Conservation (phyloP, 441 rosid species). For the Aquilaria agallochum region DNA sequence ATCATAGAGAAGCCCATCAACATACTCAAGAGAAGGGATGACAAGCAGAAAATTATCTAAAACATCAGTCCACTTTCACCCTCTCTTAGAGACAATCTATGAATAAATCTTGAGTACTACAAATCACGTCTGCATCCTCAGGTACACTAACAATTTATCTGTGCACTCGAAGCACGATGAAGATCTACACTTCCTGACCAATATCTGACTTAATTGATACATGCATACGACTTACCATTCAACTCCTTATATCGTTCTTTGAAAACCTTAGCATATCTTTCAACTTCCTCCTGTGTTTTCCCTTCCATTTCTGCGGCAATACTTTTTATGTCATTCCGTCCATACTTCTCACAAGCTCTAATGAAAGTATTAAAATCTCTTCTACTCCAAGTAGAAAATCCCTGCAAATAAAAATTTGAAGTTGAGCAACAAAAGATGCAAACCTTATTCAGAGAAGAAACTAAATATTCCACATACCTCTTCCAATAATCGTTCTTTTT, state of each 20-base stretch:
- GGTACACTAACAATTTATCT: too few relatives aligned
- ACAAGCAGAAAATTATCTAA: too few relatives aligned
- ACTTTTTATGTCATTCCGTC: slow-evolving; percentile 72
- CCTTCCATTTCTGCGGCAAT: slow-evolving; percentile 98
- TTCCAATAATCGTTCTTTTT: slow-evolving; percentile 85
- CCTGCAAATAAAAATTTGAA: slow-evolving; percentile 38
- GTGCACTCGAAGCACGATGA: too few relatives aligned
- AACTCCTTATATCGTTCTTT: slow-evolving; percentile 94
- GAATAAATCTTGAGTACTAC: too few relatives aligned
- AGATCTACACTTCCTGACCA: too few relatives aligned
- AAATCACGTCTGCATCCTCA: too few relatives aligned
- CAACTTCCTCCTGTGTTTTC: slow-evolving; percentile 90
- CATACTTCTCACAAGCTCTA: slow-evolving; percentile 97
- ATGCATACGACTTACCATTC: slow-evolving; percentile 45
- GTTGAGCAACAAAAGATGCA: slow-evolving; percentile 7
- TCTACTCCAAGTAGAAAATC: slow-evolving; percentile 95
- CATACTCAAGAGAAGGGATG: too few relatives aligned
- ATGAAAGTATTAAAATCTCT: slow-evolving; percentile 91
- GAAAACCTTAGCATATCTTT: slow-evolving; percentile 84
- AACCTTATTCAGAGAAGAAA: slow-evolving; percentile 7
- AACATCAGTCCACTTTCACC: too few relatives aligned
- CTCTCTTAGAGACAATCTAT: too few relatives aligned
- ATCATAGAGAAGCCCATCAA: too few relatives aligned
- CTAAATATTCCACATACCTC: slow-evolving; percentile 46
- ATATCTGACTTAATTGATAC: too few relatives aligned